These are phyloP conservation scores for Takakia lepidozioides DNA, from an alignment of 225 moss, liverwort and hornwort species.

Conservation along the genomic window DNA sequence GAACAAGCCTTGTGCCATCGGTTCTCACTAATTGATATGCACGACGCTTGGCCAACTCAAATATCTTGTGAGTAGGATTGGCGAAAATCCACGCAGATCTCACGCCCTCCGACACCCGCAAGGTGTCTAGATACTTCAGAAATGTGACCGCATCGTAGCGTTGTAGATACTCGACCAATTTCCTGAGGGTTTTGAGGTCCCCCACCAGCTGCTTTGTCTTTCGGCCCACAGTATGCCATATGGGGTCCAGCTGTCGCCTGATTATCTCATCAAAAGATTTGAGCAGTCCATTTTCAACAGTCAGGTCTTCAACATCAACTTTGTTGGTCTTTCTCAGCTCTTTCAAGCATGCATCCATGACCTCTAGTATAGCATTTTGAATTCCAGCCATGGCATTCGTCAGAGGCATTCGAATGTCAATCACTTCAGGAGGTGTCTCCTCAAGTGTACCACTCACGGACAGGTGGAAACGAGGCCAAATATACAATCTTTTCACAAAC, in stretches of 20 bases:
- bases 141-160: conserved; percentile 96
- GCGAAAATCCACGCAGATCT: conserved; percentile 97
- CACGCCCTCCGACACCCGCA: conserved; percentile 80
- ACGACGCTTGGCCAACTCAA: conserved; percentile 86
- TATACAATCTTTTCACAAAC: conserved; percentile 62
- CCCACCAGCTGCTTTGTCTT: conserved; percentile 92
- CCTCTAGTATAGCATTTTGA: conserved; percentile 86
- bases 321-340: conserved; percentile 98
- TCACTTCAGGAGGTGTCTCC: conserved; percentile 66
- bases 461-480: conserved; percentile 96
- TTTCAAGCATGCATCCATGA: conserved; percentile 98
- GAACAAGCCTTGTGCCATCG: conserved; percentile 50
- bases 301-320: conserved; percentile 92
- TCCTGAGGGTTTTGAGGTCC: conserved; percentile 81
- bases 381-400: conserved; percentile 93
- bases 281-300: conserved; percentile 93
- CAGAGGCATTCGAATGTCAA: conserved; percentile 92
- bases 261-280: conserved; percentile 98
- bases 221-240: conserved; percentile 98
- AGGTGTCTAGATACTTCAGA: conserved; percentile 87
- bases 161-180: conserved; percentile 84
- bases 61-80: conserved; percentile 78
- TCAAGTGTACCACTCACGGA: conserved; percentile 68
- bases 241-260: conserved; percentile 83
- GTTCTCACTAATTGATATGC: conserved; percentile 77